Conservation (phyloP, 2,329 filamentous ascomycete genomes). For the Ceratocystis eucalypticola region DNA sequence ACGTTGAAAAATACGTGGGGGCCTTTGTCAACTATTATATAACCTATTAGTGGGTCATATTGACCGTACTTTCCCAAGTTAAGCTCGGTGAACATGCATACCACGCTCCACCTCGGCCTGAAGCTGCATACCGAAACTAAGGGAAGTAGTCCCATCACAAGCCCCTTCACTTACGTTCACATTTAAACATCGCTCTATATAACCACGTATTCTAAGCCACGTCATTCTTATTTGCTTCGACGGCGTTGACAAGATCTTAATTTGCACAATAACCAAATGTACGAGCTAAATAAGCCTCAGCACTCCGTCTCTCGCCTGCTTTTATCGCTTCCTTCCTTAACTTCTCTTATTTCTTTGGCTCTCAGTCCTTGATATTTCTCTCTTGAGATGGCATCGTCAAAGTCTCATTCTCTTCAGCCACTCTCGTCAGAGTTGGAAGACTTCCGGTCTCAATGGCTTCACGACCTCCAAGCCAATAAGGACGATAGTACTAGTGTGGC, state of each 20-base stretch:
- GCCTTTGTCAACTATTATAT: background rate
- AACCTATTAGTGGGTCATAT: background rate
- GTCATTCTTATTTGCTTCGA: too few relatives aligned
- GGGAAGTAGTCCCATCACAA: background rate
- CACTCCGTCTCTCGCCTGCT: background rate
- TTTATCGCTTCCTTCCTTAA: background rate
- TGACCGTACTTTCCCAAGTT: background rate
- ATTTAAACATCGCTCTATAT: background rate
- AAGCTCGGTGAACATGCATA: background rate
- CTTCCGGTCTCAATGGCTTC: slow-evolving; percentile 75
- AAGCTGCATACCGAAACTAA: background rate
- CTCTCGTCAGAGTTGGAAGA: slow-evolving; percentile 57
- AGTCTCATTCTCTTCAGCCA: background rate
- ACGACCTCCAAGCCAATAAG: slow-evolving; percentile 45
- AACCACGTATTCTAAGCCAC: background rate
- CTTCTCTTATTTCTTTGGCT: too few relatives aligned
- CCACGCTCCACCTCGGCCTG: background rate
- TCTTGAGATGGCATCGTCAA: slow-evolving; percentile 5
- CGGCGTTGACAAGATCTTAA: background rate
- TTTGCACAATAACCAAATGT: background rate
- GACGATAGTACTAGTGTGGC: slow-evolving; percentile 23
- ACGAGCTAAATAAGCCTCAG: background rate
- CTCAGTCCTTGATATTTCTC: background rate
- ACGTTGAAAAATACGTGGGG: too few relatives aligned
- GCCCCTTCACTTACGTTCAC: background rate